phyloP scores from a whole-genome alignment of 2,329 filamentous ascomycete species.

The Meredithiella fracta region DNA sequence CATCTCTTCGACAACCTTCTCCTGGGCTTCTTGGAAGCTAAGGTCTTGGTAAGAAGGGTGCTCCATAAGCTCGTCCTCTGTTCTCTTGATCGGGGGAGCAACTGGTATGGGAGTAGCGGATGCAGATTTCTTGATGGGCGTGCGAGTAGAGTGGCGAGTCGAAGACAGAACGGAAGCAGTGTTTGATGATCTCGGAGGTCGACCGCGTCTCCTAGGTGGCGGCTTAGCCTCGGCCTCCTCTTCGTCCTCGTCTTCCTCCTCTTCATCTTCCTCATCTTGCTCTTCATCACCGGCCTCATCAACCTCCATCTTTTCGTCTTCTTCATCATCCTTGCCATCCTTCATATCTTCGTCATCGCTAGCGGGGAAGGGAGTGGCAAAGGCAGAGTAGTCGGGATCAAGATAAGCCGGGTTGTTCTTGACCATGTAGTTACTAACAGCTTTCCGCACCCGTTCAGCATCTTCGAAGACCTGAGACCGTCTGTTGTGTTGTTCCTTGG shows the following conservation, averaged over 20 bases:
- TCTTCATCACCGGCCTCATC: slow-evolving; percentile 17
- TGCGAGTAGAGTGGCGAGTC: slow-evolving; percentile 10
- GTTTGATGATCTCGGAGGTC: slow-evolving; percentile 7
- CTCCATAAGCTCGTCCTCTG: slow-evolving; percentile 20
- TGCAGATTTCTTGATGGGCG: slow-evolving; percentile 6
- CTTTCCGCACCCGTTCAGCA: slow-evolving; percentile 73
- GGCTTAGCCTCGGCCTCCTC: slow-evolving; percentile 3
- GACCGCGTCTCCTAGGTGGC: slow-evolving; percentile 10
- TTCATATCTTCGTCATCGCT: slow-evolving; percentile 25
- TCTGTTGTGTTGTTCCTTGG: slow-evolving; percentile 67
- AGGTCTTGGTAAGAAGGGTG: slow-evolving; percentile 53
- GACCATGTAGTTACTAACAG: slow-evolving; percentile 75
- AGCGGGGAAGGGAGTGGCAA: slow-evolving; percentile 57
- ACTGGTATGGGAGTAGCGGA: slow-evolving; percentile 5
- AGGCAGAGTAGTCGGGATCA: slow-evolving; percentile 47
- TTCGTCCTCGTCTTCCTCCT: slow-evolving; percentile 14
- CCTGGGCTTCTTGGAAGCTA: slow-evolving; percentile 69
- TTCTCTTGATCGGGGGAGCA: slow-evolving; percentile 13
- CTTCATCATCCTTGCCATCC: slow-evolving; percentile 20
- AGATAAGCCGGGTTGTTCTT: slow-evolving; percentile 73
- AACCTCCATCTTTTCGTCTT: slow-evolving; percentile 7
- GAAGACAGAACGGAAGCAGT: slow-evolving; percentile 1
- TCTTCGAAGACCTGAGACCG: slow-evolving; percentile 61
- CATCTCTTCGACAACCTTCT: slow-evolving; percentile 65
- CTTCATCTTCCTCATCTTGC: slow-evolving; percentile 20